Conservation (phyloP, 169 alveolate species). For the Theileria equi region DNA sequence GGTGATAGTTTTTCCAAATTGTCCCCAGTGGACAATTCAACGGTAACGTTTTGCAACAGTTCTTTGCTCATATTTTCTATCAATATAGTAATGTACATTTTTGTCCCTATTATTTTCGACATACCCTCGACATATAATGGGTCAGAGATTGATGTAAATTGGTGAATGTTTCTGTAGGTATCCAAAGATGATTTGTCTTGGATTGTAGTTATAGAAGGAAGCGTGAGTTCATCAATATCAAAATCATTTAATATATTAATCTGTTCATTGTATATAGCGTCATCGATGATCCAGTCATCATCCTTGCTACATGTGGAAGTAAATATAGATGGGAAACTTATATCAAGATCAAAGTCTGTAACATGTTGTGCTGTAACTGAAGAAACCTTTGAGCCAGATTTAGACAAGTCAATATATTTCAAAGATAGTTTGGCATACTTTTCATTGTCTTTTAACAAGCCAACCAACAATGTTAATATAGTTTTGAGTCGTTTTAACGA, state of each 20-base stretch:
- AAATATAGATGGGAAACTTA: constrained; percentile 8
- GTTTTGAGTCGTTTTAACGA: constrained; percentile 26
- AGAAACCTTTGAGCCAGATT: not conserved
- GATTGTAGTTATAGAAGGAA: too few species aligned
- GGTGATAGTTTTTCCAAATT: constrained; percentile 78
- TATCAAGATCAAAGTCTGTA: constrained; percentile 23
- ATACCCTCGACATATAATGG: constrained; percentile 91
- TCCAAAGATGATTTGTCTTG: constrained; percentile 3
- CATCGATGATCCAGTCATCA: constrained; percentile 27
- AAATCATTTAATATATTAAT: not conserved
- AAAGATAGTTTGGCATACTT: constrained; percentile 16
- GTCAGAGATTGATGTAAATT: constrained; percentile 75
- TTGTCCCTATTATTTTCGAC: constrained; percentile 84
- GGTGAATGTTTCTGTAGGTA: constrained; percentile 21
- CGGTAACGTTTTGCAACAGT: constrained; percentile 86
- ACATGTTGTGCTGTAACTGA: not conserved
- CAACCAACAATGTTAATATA: constrained; percentile 27
- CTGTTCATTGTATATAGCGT: constrained; percentile 5
- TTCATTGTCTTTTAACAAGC: constrained; percentile 31
- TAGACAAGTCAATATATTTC: constrained; percentile 19
- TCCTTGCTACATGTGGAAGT: not conserved
- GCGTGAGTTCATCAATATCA: not conserved
- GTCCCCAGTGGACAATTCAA: constrained; percentile 85
- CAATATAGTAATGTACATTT: constrained; percentile 82
- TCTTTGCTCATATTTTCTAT: constrained; percentile 84